Percentiles rank a stretch among this genome's conserved stretches.
Conservation (phyloP, 768 basidiomycete genomes). For the Phaeotremella skinneri region DNA sequence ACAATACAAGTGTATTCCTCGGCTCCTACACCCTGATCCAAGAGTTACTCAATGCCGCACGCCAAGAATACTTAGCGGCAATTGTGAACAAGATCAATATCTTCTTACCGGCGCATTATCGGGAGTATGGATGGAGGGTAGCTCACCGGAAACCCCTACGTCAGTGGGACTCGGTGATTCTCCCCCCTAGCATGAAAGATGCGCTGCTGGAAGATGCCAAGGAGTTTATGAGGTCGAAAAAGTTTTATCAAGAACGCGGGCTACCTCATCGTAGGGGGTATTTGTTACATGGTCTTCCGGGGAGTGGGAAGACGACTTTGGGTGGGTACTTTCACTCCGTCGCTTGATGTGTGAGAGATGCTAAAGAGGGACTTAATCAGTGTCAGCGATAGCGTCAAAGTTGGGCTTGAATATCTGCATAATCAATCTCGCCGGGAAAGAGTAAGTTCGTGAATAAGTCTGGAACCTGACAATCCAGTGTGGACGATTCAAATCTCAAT, state of each 20-base stretch:
- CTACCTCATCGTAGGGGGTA: constrained; percentile 25
- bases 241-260: constrained; percentile 20
- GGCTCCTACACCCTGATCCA: constrained; percentile 10
- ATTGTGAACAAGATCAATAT: background rate
- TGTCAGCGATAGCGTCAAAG: constrained; percentile 21
- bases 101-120: background rate
- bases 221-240: constrained; percentile 19
- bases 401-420: constrained; percentile 22
- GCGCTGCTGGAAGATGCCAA: constrained; percentile 12
- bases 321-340: constrained; percentile 14
- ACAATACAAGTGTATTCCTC: background rate
- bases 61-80: background rate
- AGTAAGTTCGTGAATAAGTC: background rate
- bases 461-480: background rate
- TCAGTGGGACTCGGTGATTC: background rate
- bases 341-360: background rate
- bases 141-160: background rate
- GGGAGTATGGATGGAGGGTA: background rate
- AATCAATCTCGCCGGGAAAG: constrained; percentile 1
- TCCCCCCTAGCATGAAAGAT: constrained; percentile 16
- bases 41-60: constrained; percentile 7
- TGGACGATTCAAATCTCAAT: background rate
- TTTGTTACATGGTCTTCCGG: constrained; percentile 26
- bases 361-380: constrained; percentile 3
- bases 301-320: constrained; percentile 28